Base-by-base conservation (phyloP, 2,329 filamentous ascomycete genomes). In the Fusarium sp. region DNA sequence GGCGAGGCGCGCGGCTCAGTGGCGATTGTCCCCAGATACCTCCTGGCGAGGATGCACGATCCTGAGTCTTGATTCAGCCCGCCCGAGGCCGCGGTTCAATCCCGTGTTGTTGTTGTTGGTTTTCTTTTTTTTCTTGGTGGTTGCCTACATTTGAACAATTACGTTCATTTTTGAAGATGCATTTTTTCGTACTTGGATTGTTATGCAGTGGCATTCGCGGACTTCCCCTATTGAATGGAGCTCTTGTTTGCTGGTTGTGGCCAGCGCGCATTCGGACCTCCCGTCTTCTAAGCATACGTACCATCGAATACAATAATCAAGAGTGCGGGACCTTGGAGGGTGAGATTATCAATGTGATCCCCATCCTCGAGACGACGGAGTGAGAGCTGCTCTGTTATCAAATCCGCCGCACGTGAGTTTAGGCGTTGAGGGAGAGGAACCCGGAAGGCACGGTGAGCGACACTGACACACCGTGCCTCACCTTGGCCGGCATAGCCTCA, bases 91-190 rank as follows among this genome's bases (percentile, higher is more conserved):
- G 18, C 38, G 16, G 38, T 42, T 42, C 38, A 42, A 36, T 13
- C 16, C 38, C 38, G 16, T 42, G 38, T 42, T 40, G 38, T 11
- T 40, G 36, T 40, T 40, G 36, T 18, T 40, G 14, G 34, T 13
- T 42, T 8, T 13, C 9, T 14, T 6, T 20, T 20, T 11, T 40
- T 42, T 9, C 6, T 20, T 42, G 16, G 4, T 13, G 6, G 11
- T 13, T 42, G 38, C 10, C 6, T 4, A 4, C 38, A 20, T 3
- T 13, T 13, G 3, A 20, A 8, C 3, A 20, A 8, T 42, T 2
- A 0, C 6, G 7, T 42, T 6, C 1, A 2, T 20, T 23, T 20
- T 42, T 4, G 11, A 20, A 20, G 6, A 20, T 2, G 3, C 0
- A 1, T 8, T 20, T 1, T 40, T 13, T 4, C 10, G 10, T 13